Evolutionary conservation across 768 basidiomycete species (phyloP), one percentile per base, ranked within the genome.

Genomic region (Suillus luteus): DNA sequence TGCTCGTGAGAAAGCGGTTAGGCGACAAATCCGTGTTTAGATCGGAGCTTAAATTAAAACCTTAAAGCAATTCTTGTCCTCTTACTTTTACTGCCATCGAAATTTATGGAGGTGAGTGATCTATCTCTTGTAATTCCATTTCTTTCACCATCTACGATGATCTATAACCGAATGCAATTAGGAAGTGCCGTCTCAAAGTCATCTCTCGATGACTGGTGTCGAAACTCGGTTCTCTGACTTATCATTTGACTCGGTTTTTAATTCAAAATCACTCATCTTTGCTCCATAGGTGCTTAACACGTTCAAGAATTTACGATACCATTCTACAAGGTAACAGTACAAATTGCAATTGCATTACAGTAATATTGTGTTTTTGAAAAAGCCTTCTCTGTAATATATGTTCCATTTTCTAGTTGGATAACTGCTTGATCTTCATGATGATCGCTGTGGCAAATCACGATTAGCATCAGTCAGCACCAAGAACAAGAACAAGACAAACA

Each of bases 381-480:
- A 40, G 24, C 17, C 24, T 4, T 11, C 17, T 38, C 40, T 62
- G 27, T 62, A 24, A n/a, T 38, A 44, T 61, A 31, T 27, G n/a
- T 24, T 43, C 24, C 51, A 62, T 61, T 63, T 31, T 59, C 40
- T 62, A 43, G 37, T 35, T 31, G 14, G 80, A 77, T 57, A 84
- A 72, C 62, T 73, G 67, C 67, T 77, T 77, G 72, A 84, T 82
- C 76, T 78, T 81, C 63, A 64, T 60, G 71, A 83, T 77, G 72
- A 83, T 83, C 15, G 81, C 83, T 83, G 55, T 14, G 57, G 24
- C 37, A 55, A 31, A 0, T 10, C 14, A 40, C 24, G 27, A 55
- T 27, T 17, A 52, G 22, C 4, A 14, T 43, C n/a, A 3, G 12
- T 65, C 46, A 64, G 27, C n/a, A 52, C 17, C 27, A 22, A 4